Base-by-base conservation (phyloP, 2,329 filamentous ascomycete genomes). In the Neopestalotiopsis sp. region DNA sequence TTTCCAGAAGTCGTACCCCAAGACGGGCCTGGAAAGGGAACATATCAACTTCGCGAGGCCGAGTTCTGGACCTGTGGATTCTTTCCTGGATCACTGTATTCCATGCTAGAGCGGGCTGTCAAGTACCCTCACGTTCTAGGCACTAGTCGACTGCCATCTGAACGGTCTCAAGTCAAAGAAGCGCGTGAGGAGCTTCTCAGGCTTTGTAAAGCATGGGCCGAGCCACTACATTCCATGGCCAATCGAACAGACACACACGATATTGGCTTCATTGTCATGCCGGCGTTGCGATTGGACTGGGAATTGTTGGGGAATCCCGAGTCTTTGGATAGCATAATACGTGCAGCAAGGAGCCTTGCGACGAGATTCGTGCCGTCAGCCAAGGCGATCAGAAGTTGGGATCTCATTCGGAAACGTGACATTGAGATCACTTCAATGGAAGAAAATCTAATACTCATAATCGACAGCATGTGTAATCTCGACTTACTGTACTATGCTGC, bases 221-320 rank as follows among this genome's bases (percentile, higher is more conserved):
- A 73, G 34, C 80, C 80, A 1, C 70, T 84, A 0, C 78, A 82
- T 63, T 70, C 62, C 17, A 83, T 83, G 76, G 74, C 79, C 9
- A 75, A 69, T 69, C 81, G 83, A 38, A 86, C 79, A 4, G 84
- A 87, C 67, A 88, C 85, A 0, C 86, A 88, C 68, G 86, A 88
- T 57, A 80, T 88, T 69, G 84, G 85, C 0, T 88, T 88, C 71
- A 88, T 88, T 32, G 80, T 87, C 4, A 80, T 83, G 65, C 85
- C 85, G 0, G 81, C 84, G 1, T 73, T 86, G 0, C 80, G 81
- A 28, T 78, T 81, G 34, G 82, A 85, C 34, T 88, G 82, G 81
- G 83, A 86, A 52, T 73, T 87, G 4, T 83, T 80, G 0, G 80
- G 81, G 0, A 80, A 82, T 61, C 61, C 69, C 9, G 70, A 77